phyloP scores from a whole-genome alignment of 139 green algal species.

The Chlorella sp. region DNA sequence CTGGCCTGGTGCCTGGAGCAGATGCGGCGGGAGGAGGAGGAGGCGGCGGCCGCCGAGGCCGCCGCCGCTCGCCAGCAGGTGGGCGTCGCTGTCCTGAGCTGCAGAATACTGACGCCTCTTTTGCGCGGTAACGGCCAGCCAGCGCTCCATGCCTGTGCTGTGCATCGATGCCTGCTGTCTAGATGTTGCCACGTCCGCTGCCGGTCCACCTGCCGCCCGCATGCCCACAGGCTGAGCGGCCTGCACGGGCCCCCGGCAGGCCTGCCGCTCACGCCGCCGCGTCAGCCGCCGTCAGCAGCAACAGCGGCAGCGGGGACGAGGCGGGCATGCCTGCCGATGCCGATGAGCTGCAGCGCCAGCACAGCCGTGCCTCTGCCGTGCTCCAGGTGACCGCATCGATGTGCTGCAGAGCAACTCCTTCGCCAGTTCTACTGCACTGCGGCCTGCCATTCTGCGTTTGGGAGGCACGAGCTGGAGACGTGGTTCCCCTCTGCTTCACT shows the following conservation, averaged over 20 bases:
- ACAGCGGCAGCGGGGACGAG: background rate
- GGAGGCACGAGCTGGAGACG: too few species aligned
- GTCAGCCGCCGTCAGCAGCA: background rate
- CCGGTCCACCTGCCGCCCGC: background rate
- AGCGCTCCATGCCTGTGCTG: too few species aligned
- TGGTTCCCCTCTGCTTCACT: too few species aligned
- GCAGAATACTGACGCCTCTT: too few species aligned
- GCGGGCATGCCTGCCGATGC: background rate
- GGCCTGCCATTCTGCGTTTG: too few species aligned
- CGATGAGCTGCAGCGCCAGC: background rate
- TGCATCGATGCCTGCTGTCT: too few species aligned
- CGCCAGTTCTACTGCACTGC: too few species aligned
- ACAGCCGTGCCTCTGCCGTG: slow-evolving; percentile 11
- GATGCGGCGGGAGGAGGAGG: too few species aligned
- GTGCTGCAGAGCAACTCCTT: too few species aligned
- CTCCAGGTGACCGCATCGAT: slow-evolving; percentile 6
- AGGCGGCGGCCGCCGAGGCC: background rate
- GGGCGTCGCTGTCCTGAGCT: background rate
- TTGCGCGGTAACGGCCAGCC: too few species aligned
- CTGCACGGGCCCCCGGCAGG: slow-evolving; percentile 2
- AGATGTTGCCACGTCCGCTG: background rate
- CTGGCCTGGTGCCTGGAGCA: slow-evolving; percentile 2
- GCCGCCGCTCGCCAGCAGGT: background rate
- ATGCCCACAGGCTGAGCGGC: slow-evolving; percentile 11
- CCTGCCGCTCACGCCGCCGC: slow-evolving; percentile 17